Base-by-base conservation (phyloP, 164 flowering plant species). In the Kingdonia uniflora region DNA sequence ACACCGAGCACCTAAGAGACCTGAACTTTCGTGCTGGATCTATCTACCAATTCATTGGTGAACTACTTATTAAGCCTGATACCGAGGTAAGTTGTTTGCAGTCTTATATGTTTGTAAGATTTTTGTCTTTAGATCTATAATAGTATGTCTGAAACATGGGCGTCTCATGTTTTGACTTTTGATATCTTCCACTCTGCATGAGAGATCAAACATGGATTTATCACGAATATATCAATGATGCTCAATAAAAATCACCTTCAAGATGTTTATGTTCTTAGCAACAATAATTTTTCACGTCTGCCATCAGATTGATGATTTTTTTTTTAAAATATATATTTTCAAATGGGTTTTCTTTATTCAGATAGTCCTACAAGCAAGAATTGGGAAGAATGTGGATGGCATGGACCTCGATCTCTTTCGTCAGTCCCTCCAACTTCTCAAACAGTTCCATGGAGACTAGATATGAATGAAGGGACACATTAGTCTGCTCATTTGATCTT, bases 21-120 rank as follows among this genome's bases (percentile, higher is more conserved):
- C 65, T 88, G 56, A 73, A 64, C 52, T 66, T 84, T 58, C 79
- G 79, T 40, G 52, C 69, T 35, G 90, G 90, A 44, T 86, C 87
- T 39, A 61, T 80, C 49, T 92, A 84, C 61, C 95, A 91, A 48
- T 91, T 91, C 71, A 91, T 91, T 35, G 96, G 95, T 24, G 96
- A 92, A 74, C 81, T 87, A 41, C 65, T 42, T 38, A 52, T 87
- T 64, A 72, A 71, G 46, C 62, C 79, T 11, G 65, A 67, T 61
- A 68, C 67, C 58, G 79, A 79, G 76, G 95, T 85, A 54, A 35
- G 65, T 10, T 11, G 15, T 52, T 29, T 51, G 14, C 19, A 40
- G n/a, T 12, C 29, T 21, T 22, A 4, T 29, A 8, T 29, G 8
- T 29, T 11, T 47, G 1, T 13, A n/a, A 17, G 51, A 47, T 20